Conservation (phyloP, 176 grass and related monocot species). For the Phoenix dactylifera region DNA sequence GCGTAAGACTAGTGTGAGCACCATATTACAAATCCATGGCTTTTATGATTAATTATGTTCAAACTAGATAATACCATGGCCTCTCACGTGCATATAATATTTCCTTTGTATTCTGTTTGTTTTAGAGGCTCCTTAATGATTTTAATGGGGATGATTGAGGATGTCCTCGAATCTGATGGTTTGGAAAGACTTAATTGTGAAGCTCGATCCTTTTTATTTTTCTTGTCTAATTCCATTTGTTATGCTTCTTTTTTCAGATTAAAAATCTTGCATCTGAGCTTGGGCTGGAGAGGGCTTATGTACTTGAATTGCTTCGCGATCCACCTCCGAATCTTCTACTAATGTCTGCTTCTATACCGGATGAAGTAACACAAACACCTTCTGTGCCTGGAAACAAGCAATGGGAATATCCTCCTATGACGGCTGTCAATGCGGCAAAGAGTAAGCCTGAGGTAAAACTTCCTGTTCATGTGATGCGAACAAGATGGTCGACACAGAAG, state of each 20-base stretch:
- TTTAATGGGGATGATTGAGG: no score
- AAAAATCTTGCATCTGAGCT: constrained; percentile 83
- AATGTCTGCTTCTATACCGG: constrained; percentile 76
- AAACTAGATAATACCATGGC: no score
- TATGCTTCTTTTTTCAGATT: constrained; percentile 32
- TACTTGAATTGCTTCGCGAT: constrained; percentile 81
- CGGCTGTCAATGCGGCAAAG: constrained; percentile 28
- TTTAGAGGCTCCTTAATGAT: no score
- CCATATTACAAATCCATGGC: not conserved
- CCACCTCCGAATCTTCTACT: constrained; percentile 85
- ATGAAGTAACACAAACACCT: constrained; percentile 36
- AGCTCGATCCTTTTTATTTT: constrained; percentile 5
- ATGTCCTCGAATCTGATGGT: no score
- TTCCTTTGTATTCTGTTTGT: no score
- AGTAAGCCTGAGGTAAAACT: constrained; percentile 28
- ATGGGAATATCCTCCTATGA: constrained; percentile 11
- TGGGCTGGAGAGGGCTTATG: constrained; percentile 59
- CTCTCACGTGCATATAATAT: no score
- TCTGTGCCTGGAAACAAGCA: constrained; percentile 36
- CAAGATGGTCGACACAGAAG: constrained; percentile 51
- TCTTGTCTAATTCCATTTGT: constrained; percentile 11
- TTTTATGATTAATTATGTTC: no score
- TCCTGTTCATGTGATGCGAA: constrained; percentile 47
- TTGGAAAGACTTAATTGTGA: no score
- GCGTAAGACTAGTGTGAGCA: constrained; percentile 77